Percentiles rank a stretch among this genome's conserved stretches.
These are phyloP conservation scores for Ophiosphaerella korrae DNA, from an alignment of 2,329 filamentous ascomycete species.

Conservation along the genomic window DNA sequence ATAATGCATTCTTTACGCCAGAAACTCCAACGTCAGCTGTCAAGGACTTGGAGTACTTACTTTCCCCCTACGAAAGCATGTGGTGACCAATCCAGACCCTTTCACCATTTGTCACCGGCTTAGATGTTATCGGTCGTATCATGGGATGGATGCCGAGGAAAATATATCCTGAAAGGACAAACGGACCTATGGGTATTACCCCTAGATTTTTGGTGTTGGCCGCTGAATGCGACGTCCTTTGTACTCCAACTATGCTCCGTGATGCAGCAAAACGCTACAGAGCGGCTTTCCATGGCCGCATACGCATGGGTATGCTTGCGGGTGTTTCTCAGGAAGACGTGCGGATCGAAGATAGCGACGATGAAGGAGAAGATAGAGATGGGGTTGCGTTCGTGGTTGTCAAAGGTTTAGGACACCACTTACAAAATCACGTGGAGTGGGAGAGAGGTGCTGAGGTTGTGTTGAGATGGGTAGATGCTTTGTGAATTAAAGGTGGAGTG, in stretches of 20 bases:
- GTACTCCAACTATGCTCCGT: constrained; percentile 34
- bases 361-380: constrained; percentile 5
- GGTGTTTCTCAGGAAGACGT: constrained; percentile 14
- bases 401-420: constrained; percentile 56
- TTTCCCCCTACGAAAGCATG: constrained; percentile 59
- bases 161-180: constrained; percentile 1
- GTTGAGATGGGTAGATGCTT: constrained; percentile 47
- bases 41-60: constrained; percentile 49
- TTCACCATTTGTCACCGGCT: constrained; percentile 49
- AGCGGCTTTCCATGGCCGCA: constrained; percentile 37
- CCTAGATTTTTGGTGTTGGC: constrained; percentile 31
- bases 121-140: constrained; percentile 49
- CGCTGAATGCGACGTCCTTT: constrained; percentile 33
- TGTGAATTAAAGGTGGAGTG: background rate
- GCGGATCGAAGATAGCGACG: constrained; percentile 17
- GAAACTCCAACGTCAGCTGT: constrained; percentile 50
- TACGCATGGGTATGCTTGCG: constrained; percentile 39
- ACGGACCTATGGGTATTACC: background rate
- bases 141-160: constrained; percentile 43
- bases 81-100: constrained; percentile 59
- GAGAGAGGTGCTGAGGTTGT: constrained; percentile 55
- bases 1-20: constrained; percentile 58
- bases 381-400: constrained; percentile 53
- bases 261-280: constrained; percentile 50
- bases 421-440: constrained; percentile 60